Conservation (phyloP, 108 stramenopile species). For the Stephanodiscus minutulus region DNA sequence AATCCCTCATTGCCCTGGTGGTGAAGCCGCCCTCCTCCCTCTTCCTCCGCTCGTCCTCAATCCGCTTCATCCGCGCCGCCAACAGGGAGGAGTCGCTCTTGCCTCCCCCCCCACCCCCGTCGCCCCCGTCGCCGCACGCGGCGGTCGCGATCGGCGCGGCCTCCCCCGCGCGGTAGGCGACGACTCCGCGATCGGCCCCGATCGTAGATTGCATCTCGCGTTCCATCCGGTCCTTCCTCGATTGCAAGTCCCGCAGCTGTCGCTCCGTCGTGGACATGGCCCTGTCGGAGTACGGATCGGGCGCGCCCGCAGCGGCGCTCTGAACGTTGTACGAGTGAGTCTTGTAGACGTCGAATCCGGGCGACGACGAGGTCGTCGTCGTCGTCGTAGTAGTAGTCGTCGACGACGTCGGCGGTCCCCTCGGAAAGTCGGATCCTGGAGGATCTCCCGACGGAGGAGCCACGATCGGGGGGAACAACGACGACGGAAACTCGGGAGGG, state of each 20-base stretch:
- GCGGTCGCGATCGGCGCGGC: neutral
- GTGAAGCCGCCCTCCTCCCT: slow-evolving; percentile 72
- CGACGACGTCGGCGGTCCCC: neutral
- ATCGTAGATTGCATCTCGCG: slow-evolving; percentile 46
- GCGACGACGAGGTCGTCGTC: slow-evolving; percentile 7
- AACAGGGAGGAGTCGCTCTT: slow-evolving; percentile 60
- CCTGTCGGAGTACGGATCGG: slow-evolving; percentile 53
- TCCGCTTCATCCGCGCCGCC: slow-evolving; percentile 56
- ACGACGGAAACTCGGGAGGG: slow-evolving; percentile 34
- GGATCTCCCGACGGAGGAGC: neutral
- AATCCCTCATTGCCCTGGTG: slow-evolving; percentile 87
- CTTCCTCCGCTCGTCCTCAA: slow-evolving; percentile 60
- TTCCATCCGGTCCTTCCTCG: slow-evolving; percentile 63
- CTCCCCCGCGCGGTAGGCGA: slow-evolving; percentile 54
- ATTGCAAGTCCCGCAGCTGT: slow-evolving; percentile 45
- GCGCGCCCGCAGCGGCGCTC: slow-evolving; percentile 64
- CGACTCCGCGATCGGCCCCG: slow-evolving; percentile 56
- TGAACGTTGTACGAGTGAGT: slow-evolving; percentile 66
- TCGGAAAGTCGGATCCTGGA: neutral
- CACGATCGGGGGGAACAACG: neutral
- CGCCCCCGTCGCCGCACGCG: neutral
- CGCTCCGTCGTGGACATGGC: slow-evolving; percentile 53
- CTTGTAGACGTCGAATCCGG: slow-evolving; percentile 69
- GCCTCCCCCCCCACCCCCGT: slow-evolving; percentile 21
- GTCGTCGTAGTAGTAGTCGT: slow-evolving; percentile 2